Conservation (phyloP, 768 basidiomycete species). For the Phylloporus sp. region DNA sequence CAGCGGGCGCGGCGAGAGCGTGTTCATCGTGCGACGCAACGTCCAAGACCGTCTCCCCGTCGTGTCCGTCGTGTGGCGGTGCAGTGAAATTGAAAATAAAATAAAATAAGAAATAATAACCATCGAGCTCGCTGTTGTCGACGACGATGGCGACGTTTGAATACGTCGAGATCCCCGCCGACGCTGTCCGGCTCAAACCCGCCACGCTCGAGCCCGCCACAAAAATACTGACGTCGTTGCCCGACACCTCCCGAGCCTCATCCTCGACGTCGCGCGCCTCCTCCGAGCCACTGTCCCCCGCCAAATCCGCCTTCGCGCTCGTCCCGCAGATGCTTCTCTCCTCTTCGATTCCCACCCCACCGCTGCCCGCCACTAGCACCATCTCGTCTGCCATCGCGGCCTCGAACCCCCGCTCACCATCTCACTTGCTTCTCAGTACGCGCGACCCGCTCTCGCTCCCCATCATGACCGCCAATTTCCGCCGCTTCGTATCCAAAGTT, state of each 20-base stretch:
- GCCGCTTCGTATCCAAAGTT: conserved; percentile 68
- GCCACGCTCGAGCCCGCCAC: conserved; percentile 31
- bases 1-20: conserved; percentile 12
- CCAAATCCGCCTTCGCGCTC: conserved; percentile 33
- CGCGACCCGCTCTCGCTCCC: conserved; percentile 72
- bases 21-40: conserved; percentile 10
- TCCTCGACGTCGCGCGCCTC: conserved; percentile 8
- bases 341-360: conserved; percentile 18
- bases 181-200: conserved; percentile 25
- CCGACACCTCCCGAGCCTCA: conserved; percentile 7
- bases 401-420: conserved; percentile 15
- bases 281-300: conserved; percentile 17
- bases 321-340: conserved; percentile 38
- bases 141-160: conserved; percentile 32
- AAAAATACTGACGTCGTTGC: conserved; percentile 40
- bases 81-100: background rate
- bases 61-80: conserved; percentile 12
- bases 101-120: background rate
- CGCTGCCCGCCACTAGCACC: conserved; percentile 2
- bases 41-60: conserved; percentile 4
- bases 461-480: conserved; percentile 59
- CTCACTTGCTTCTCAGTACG: conserved; percentile 42
- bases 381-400: conserved; percentile 20
- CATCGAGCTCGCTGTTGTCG: background rate
- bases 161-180: conserved; percentile 39